Conservation (phyloP, 1,139 yeast genomes). For the Diutina pseudorugosa region DNA sequence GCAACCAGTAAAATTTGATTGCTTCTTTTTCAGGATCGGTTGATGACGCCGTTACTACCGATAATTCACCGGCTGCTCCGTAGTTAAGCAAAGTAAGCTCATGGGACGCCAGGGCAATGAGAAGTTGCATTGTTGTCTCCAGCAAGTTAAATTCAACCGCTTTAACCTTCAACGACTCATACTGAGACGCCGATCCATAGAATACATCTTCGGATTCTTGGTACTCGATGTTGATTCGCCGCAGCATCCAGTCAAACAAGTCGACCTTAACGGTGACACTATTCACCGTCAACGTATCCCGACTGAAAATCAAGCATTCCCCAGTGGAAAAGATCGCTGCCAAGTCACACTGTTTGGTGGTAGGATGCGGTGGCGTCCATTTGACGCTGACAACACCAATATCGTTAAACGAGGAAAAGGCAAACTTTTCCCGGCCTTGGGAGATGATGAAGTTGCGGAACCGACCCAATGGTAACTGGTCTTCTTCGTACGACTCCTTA, state of each 20-base stretch:
- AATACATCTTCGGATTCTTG: neutral
- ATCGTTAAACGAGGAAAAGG: neutral
- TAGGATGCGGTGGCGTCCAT: neutral
- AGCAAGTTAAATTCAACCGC: neutral
- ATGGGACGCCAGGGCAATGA: neutral
- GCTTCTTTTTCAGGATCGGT: neutral
- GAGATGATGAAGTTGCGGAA: neutral
- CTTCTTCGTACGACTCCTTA: neutral
- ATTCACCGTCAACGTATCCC: neutral
- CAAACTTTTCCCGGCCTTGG: neutral
- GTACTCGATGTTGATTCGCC: neutral
- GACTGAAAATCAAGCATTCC: neutral
- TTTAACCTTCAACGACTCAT: neutral
- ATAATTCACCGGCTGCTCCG: neutral
- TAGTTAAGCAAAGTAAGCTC: neutral
- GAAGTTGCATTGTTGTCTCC: neutral
- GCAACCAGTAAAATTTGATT: neutral
- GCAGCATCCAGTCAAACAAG: neutral
- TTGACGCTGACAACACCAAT: neutral
- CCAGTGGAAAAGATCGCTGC: conserved; percentile 1
- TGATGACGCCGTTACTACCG: neutral
- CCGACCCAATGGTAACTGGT: conserved; percentile 1
- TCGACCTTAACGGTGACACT: neutral
- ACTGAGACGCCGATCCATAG: neutral
- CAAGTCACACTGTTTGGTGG: neutral